Conservation (phyloP, 352 stramenopile genomes). For the Pythium plurisporium region DNA sequence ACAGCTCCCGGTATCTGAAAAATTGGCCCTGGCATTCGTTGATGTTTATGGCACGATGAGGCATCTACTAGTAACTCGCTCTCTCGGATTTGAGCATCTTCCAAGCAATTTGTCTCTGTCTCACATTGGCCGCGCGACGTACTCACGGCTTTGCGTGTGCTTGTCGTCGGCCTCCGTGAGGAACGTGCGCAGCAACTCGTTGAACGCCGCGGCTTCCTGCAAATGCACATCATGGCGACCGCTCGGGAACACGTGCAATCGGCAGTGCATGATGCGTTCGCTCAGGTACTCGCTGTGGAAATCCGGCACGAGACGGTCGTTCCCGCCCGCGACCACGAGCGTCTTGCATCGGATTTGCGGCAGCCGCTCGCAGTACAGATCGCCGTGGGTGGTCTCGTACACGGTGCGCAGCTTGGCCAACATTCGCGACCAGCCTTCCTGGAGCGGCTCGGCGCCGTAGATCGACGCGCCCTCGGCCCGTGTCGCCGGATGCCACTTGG, state of each 20-base stretch:
- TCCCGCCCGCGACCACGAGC: slow-evolving; percentile 57
- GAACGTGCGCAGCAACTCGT: slow-evolving; percentile 57
- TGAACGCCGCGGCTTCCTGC: slow-evolving; percentile 44
- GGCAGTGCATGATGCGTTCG: slow-evolving; percentile 83
- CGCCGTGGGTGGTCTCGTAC: slow-evolving; percentile 49
- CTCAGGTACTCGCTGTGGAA: slow-evolving; percentile 82
- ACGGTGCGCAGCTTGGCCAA: slow-evolving; percentile 39
- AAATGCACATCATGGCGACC: slow-evolving; percentile 61
- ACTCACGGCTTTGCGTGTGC: slow-evolving; percentile 78
- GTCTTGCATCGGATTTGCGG: slow-evolving; percentile 82
- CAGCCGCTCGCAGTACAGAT: slow-evolving; percentile 66
- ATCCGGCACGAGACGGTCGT: slow-evolving; percentile 56
- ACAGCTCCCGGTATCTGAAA: no score
- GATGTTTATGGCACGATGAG: no score
- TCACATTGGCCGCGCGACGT: slow-evolving; percentile 42
- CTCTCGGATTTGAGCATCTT: no score
- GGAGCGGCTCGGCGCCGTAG: slow-evolving; percentile 46
- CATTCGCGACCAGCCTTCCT: slow-evolving; percentile 62
- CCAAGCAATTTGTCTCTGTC: no score
- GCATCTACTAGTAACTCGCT: no score
- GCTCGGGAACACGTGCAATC: slow-evolving; percentile 46
- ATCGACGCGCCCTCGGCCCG: slow-evolving; percentile 46
- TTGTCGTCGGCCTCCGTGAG: slow-evolving; percentile 76
- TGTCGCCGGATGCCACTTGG: slow-evolving; percentile 46
- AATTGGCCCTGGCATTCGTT: no score